These are phyloP conservation scores for Xylariaceae sp. DNA, from an alignment of 2,329 filamentous ascomycete species.

Conservation along the genomic window DNA sequence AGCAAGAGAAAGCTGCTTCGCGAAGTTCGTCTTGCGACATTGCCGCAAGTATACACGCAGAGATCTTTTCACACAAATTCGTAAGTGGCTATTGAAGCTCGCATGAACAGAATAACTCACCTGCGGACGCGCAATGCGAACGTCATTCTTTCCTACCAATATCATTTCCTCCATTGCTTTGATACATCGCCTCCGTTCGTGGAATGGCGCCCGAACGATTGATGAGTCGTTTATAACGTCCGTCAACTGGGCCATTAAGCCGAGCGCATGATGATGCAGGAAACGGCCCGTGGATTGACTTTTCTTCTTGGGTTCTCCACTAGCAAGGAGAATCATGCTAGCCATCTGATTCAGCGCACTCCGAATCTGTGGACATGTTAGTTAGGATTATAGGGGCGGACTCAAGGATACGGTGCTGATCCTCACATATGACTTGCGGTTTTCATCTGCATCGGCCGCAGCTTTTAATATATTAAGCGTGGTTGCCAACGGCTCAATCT, in stretches of 20 bases:
- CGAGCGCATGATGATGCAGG: slow-evolving; percentile 77
- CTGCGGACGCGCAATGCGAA: slow-evolving; percentile 79
- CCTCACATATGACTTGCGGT: slow-evolving; percentile 55
- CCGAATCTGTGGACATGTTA: slow-evolving; percentile 41
- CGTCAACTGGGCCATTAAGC: slow-evolving; percentile 78
- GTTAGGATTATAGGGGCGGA: slow-evolving; percentile 11
- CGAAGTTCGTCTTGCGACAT: slow-evolving; percentile 72
- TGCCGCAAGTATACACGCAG: slow-evolving; percentile 85
- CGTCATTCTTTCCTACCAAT: slow-evolving; percentile 65
- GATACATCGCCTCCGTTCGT: slow-evolving; percentile 74
- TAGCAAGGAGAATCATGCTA: slow-evolving; percentile 38
- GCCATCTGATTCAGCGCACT: slow-evolving; percentile 47
- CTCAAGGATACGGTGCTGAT: neutral
- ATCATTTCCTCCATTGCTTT: slow-evolving; percentile 87
- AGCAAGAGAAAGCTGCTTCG: slow-evolving; percentile 74
- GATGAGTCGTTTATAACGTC: slow-evolving; percentile 68
- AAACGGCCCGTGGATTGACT: slow-evolving; percentile 65
- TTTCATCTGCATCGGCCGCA: slow-evolving; percentile 63
- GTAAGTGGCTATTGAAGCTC: slow-evolving; percentile 2
- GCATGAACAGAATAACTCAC: slow-evolving; percentile 39
- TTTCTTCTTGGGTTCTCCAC: slow-evolving; percentile 45
- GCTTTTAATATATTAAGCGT: slow-evolving; percentile 79
- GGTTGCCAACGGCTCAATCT: slow-evolving; percentile 69
- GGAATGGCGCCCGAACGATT: slow-evolving; percentile 48
- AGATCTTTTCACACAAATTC: slow-evolving; percentile 57